phyloP scores from a whole-genome alignment of 768 basidiomycete species.

The Suillus subluteus region DNA sequence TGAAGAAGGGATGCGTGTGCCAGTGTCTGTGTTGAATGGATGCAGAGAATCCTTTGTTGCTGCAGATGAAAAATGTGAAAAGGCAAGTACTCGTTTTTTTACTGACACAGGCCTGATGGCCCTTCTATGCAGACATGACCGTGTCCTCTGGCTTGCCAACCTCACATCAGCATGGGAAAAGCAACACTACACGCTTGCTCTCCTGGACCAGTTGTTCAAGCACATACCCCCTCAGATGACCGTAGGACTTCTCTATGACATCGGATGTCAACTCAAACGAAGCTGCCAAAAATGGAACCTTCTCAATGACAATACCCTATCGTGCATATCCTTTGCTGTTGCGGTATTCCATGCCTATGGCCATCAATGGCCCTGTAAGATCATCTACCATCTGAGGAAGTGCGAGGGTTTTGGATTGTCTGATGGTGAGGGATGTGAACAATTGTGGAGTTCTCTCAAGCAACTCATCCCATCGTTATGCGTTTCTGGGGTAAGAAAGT shows the following conservation, averaged over 20 bases:
- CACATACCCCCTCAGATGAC: constrained; percentile 19
- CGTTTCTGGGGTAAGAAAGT: constrained; percentile 25
- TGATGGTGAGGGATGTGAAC: constrained; percentile 41
- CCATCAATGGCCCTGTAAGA: constrained; percentile 39
- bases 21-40: constrained; percentile 34
- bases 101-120: constrained; percentile 23
- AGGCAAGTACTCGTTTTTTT: constrained; percentile 24
- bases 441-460: constrained; percentile 36
- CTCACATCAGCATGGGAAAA: constrained; percentile 22
- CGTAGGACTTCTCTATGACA: constrained; percentile 28
- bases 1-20: constrained; percentile 30
- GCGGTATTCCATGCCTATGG: constrained; percentile 41
- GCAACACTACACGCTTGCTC: constrained; percentile 23
- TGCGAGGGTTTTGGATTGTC: constrained; percentile 34
- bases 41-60: constrained; percentile 35
- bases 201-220: constrained; percentile 21
- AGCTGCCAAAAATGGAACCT: constrained; percentile 18
- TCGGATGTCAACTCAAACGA: constrained; percentile 24
- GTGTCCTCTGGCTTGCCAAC: constrained; percentile 22
- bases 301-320: background rate
- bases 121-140: constrained; percentile 21
- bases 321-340: constrained; percentile 26
- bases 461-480: constrained; percentile 24
- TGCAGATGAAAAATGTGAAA: constrained; percentile 17
- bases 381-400: constrained; percentile 39